A percentile compares a stretch with the other conserved stretches of the same genome.
These are phyloP conservation scores for Trifolium dubium DNA, from an alignment of 306 rosid species.

Conservation along the genomic window DNA sequence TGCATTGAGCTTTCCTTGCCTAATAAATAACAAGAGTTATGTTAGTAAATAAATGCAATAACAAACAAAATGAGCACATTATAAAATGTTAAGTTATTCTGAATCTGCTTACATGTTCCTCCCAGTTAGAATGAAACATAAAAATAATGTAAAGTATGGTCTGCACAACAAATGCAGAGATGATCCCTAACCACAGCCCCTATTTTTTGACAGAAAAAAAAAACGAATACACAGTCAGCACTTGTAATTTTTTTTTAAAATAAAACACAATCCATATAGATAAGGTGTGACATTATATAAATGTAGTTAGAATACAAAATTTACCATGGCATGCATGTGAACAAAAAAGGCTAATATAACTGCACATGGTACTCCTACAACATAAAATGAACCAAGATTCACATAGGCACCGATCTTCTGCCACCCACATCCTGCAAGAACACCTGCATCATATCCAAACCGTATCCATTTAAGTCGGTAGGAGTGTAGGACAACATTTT, in stretches of 20 bases:
- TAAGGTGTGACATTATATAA: background rate
- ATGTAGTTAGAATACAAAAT: background rate
- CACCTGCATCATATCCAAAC: slow-evolving; percentile 29
- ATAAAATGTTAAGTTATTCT: background rate
- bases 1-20: slow-evolving; percentile 56
- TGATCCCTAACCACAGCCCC: slow-evolving; percentile 81
- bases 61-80: background rate
- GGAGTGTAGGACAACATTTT: background rate
- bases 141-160: slow-evolving; percentile 47
- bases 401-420: slow-evolving; percentile 47
- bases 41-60: background rate
- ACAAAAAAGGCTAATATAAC: slow-evolving; percentile 38
- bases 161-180: slow-evolving; percentile 69
- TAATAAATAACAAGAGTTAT: slow-evolving; percentile 13
- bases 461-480: background rate
- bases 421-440: slow-evolving; percentile 48
- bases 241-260: background rate
- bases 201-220: slow-evolving; percentile 8
- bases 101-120: slow-evolving; percentile 54
- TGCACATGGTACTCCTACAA: slow-evolving; percentile 46
- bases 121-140: slow-evolving; percentile 65
- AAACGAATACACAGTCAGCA: too few species aligned
- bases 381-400: slow-evolving; percentile 49
- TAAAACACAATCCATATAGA: background rate
- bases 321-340: slow-evolving; percentile 45